Percentiles rank a stretch among this genome's conserved stretches.
Evolutionary conservation across 495 filamentous ascomycete genomes (phyloP).

Genomic region (Aeminium ludgeri): DNA sequence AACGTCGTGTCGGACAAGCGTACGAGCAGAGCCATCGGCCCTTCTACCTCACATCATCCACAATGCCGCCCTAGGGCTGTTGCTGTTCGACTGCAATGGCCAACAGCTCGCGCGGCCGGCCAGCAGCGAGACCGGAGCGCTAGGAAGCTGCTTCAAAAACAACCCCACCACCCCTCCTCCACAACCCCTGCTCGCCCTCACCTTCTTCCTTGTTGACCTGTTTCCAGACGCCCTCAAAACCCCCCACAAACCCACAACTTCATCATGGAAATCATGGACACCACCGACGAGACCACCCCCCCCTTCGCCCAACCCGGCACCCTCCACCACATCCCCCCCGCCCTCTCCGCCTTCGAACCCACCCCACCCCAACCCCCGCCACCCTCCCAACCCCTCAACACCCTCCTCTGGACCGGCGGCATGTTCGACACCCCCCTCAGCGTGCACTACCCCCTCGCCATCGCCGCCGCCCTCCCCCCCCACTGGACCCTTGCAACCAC

Average conservation of each 20-base stretch:
- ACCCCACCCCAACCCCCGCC: slow-evolving; percentile 17
- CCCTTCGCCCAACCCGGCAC: slow-evolving; percentile 29
- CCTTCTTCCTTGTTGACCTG: too few species aligned
- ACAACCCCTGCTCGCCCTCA: too few species aligned
- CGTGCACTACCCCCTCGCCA: slow-evolving; percentile 38
- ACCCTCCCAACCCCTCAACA: slow-evolving; percentile 30
- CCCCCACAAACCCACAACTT: background rate
- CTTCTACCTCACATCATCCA: too few species aligned
- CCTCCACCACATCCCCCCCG: slow-evolving; percentile 41
- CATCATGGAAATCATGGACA: background rate
- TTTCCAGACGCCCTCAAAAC: too few species aligned
- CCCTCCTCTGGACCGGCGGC: slow-evolving; percentile 69
- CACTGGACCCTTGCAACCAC: slow-evolving; percentile 46
- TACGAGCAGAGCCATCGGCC: too few species aligned
- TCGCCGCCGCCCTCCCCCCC: slow-evolving; percentile 41
- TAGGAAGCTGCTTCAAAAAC: too few species aligned
- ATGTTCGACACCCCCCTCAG: slow-evolving; percentile 66
- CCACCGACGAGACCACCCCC: background rate
- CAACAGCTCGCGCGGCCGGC: too few species aligned
- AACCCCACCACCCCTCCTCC: too few species aligned
- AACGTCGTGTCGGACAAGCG: too few species aligned
- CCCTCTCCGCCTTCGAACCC: slow-evolving; percentile 44
- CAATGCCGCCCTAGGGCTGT: too few species aligned
- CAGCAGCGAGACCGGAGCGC: too few species aligned
- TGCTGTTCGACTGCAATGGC: too few species aligned